Evolutionary conservation across 208 protist species (phyloP).

Genomic region (Crithidia fasciculata): DNA sequence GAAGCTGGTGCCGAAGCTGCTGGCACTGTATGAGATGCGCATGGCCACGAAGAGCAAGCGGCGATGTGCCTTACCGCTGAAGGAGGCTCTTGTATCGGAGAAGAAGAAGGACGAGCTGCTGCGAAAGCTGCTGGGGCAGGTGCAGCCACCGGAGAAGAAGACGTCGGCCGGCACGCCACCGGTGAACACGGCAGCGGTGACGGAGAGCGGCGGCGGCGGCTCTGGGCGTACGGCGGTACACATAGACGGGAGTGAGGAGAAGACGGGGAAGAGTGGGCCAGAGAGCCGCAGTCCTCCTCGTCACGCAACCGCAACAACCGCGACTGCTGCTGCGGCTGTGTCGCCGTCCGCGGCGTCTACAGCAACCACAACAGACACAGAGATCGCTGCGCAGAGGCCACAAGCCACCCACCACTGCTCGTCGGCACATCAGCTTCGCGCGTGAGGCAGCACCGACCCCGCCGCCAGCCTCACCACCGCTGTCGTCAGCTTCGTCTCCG

Average conservation of each 20-base stretch:
- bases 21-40: slow-evolving; percentile 76
- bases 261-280: background rate
- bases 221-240: background rate
- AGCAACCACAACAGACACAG: slow-evolving; percentile 9
- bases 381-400: background rate
- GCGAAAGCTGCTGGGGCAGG: slow-evolving; percentile 58
- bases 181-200: background rate
- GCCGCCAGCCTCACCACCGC: background rate
- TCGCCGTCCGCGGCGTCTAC: slow-evolving; percentile 14
- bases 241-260: background rate
- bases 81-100: slow-evolving; percentile 61
- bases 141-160: slow-evolving; percentile 21
- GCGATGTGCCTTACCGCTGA: slow-evolving; percentile 69
- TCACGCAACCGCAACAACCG: background rate
- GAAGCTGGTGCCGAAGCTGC: slow-evolving; percentile 75
- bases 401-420: slow-evolving; percentile 4
- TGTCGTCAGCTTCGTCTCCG: background rate
- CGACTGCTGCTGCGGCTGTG: background rate
- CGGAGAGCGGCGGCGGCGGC: background rate
- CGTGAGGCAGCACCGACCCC: background rate
- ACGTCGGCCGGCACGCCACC: background rate
- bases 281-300: background rate
- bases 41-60: slow-evolving; percentile 61
- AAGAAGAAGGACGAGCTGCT: slow-evolving; percentile 75
- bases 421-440: slow-evolving; percentile 38